phyloP scores from a whole-genome alignment of 306 rosid species.

The Ceratonia siliqua region DNA sequence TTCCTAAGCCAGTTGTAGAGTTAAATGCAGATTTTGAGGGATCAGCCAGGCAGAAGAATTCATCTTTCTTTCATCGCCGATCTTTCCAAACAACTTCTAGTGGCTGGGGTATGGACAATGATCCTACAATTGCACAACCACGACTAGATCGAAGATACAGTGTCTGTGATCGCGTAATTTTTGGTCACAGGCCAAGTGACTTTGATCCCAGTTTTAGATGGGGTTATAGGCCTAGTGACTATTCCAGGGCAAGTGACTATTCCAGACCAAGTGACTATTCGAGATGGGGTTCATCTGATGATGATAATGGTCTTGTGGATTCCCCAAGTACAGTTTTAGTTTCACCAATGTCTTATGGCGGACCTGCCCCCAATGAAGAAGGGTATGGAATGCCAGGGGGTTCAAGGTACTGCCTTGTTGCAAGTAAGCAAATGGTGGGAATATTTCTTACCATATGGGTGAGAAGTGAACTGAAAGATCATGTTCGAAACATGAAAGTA shows the following conservation, averaged over 20 bases:
- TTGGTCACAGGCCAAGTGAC: constrained; percentile 81
- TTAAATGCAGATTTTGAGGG: constrained; percentile 96
- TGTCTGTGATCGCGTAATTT: constrained; percentile 93
- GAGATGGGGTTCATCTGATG: constrained; percentile 97
- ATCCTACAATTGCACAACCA: constrained; percentile 75
- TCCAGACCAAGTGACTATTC: constrained; percentile 93
- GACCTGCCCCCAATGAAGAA: constrained; percentile 72
- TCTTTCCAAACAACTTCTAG: constrained; percentile 85
- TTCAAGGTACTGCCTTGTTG: constrained; percentile 93
- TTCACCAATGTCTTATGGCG: constrained; percentile 85
- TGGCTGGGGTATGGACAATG: constrained; percentile 88
- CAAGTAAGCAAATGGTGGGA: constrained; percentile 99
- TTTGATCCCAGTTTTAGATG: constrained; percentile 71
- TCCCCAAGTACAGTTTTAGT: constrained; percentile 89
- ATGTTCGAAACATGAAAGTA: constrained; percentile 87
- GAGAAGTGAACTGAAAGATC: constrained; percentile 84
- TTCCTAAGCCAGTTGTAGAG: constrained; percentile 84
- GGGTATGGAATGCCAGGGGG: constrained; percentile 77
- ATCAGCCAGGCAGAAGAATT: constrained; percentile 89
- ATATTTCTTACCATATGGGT: constrained; percentile 98
- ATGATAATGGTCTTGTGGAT: constrained; percentile 84
- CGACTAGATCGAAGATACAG: constrained; percentile 89
- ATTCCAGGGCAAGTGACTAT: constrained; percentile 75
- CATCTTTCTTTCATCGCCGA: constrained; percentile 89
- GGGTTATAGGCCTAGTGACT: constrained; percentile 92